These are phyloP conservation scores for Tilletia caries DNA, from an alignment of 1,284 basidiomycete genomes.

Conservation along the genomic window DNA sequence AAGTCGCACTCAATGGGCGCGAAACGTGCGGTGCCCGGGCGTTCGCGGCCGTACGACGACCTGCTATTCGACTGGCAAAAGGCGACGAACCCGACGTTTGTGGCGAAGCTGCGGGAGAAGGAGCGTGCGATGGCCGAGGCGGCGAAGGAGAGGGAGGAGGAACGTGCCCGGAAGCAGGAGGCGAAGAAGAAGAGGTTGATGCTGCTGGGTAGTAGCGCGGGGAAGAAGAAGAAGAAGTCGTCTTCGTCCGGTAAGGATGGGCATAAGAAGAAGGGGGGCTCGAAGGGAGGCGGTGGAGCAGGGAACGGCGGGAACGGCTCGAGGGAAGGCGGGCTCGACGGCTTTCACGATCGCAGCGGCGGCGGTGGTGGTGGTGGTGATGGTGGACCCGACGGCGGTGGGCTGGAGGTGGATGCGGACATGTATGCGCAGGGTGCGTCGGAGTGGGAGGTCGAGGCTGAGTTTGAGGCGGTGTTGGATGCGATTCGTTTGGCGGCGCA, in stretches of 20 bases:
- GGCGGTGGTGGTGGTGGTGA: conserved; percentile 13
- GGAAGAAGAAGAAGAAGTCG: conserved; percentile 18
- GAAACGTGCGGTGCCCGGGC: conserved; percentile 84
- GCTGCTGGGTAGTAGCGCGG: not conserved
- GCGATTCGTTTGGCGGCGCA: conserved; percentile 32
- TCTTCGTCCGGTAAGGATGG: too few species aligned
- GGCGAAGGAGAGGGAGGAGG: conserved; percentile 19
- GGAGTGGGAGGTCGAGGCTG: conserved; percentile 44
- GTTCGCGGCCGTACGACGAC: conserved; percentile 79
- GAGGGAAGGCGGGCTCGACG: too few species aligned
- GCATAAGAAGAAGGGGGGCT: conserved; percentile 14
- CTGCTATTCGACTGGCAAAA: conserved; percentile 81
- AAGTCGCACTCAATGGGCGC: conserved; percentile 98
- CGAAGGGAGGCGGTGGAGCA: conserved; percentile 12
- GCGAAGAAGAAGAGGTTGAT: conserved; percentile 44
- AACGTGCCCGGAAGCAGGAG: conserved; percentile 26
- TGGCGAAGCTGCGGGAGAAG: conserved; percentile 74
- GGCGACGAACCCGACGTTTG: conserved; percentile 84
- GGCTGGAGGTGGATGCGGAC: conserved; percentile 35
- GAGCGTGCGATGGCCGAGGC: conserved; percentile 46
- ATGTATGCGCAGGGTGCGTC: conserved; percentile 39
- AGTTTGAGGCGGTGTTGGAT: conserved; percentile 29
- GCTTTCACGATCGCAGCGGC: not conserved
- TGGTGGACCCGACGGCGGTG: conserved; percentile 6
- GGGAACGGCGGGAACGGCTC: conserved; percentile 1